phyloP scores from a whole-genome alignment of 2,329 filamentous ascomycete genomes.

The Magnaporthiopsis rhizophila region DNA sequence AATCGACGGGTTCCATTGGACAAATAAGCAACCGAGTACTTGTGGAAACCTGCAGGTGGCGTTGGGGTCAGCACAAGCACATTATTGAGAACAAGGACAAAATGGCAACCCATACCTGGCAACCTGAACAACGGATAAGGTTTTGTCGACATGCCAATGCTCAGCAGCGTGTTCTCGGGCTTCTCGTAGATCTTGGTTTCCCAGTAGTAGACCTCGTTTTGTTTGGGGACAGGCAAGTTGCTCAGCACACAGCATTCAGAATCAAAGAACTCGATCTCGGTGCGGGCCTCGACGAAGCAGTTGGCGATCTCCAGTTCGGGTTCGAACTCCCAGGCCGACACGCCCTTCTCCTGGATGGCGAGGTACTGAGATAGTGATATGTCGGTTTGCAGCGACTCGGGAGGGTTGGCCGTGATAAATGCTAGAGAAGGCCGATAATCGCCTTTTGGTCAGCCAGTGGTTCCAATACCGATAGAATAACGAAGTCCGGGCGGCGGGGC shows the following conservation, averaged over 20 bases:
- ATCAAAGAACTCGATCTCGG: conserved; percentile 98
- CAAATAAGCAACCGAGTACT: conserved; percentile 83
- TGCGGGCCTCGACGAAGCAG: conserved; percentile 93
- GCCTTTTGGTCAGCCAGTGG: background rate
- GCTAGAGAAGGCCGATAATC: conserved; percentile 41
- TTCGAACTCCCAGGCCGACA: conserved; percentile 99
- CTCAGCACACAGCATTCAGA: conserved; percentile 95
- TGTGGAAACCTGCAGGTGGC: conserved; percentile 65
- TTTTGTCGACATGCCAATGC: conserved; percentile 92
- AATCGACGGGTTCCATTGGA: conserved; percentile 80
- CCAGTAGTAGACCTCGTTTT: conserved; percentile 99
- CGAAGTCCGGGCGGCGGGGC: background rate
- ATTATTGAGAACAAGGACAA: background rate
- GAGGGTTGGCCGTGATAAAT: conserved; percentile 87
- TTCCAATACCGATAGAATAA: background rate
- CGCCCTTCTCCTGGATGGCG: conserved; percentile 97
- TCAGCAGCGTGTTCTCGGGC: conserved; percentile 77
- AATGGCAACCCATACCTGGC: conserved; percentile 57
- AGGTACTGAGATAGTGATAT: conserved; percentile 97
- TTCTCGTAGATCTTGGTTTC: conserved; percentile 98
- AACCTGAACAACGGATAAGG: conserved; percentile 92
- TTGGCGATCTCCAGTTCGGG: conserved; percentile 98
- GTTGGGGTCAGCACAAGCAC: conserved; percentile 8
- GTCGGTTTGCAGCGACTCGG: conserved; percentile 91
- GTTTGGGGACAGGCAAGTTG: conserved; percentile 93